A percentile compares a stretch with the other conserved stretches of the same genome.
phyloP scores from a whole-genome alignment of 2,329 filamentous ascomycete genomes.

The Bertia moriformis region DNA sequence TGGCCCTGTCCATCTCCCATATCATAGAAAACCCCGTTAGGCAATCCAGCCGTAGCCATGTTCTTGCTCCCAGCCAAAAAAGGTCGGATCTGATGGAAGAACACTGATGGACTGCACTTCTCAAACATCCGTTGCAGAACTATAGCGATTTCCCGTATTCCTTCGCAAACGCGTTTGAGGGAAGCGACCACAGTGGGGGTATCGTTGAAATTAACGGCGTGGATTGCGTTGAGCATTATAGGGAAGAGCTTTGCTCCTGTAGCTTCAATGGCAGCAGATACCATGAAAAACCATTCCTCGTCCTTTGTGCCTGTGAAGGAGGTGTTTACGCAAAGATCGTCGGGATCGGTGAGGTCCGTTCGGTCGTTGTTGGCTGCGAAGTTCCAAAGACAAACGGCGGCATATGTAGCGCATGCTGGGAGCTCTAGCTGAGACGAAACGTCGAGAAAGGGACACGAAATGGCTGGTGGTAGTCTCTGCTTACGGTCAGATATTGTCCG shows the following conservation, averaged over 20 bases:
- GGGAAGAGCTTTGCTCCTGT: conserved; percentile 63
- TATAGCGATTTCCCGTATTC: conserved; percentile 51
- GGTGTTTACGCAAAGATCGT: conserved; percentile 56
- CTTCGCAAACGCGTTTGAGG: conserved; percentile 48
- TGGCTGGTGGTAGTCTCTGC: conserved; percentile 54
- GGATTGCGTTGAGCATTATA: conserved; percentile 62
- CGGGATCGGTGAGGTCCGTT: conserved; percentile 48
- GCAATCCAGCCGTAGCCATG: conserved; percentile 73
- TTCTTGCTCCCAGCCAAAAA: conserved; percentile 86
- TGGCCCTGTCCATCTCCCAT: conserved; percentile 48
- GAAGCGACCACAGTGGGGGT: conserved; percentile 43
- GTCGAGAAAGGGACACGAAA: conserved; percentile 63
- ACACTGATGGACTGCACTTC: conserved; percentile 70
- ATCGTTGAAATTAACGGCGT: conserved; percentile 49
- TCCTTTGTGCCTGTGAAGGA: conserved; percentile 82
- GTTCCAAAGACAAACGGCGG: conserved; percentile 80
- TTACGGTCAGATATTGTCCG: conserved; percentile 7
- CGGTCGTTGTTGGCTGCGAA: conserved; percentile 39
- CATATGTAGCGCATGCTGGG: conserved; percentile 81
- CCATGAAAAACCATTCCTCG: conserved; percentile 87
- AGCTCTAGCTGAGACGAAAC: conserved; percentile 64
- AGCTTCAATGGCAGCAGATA: conserved; percentile 83
- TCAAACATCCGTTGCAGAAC: conserved; percentile 79
- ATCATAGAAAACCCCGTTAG: conserved; percentile 73
- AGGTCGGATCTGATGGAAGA: conserved; percentile 78